phyloP scores from a whole-genome alignment of 1,284 basidiomycete species.

The Fomes fomentarius region DNA sequence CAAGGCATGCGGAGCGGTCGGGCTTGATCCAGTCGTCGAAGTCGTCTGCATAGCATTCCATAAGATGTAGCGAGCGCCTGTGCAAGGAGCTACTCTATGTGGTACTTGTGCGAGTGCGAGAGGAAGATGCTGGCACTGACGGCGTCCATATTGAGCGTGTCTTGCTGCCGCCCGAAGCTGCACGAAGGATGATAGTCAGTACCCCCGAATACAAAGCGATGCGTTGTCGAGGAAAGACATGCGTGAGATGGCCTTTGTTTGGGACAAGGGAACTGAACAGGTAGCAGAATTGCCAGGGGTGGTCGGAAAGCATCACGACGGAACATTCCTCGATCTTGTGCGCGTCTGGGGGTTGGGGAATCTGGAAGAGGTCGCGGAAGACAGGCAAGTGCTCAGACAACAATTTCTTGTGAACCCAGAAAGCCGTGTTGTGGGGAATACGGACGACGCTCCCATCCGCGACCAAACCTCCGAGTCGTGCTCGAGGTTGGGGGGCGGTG shows the following conservation, averaged over 20 bases:
- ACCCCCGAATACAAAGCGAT: too few species aligned
- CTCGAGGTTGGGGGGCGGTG: neutral
- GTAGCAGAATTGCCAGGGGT: conserved; percentile 3
- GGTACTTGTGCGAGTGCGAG: conserved; percentile 23
- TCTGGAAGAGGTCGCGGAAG: conserved; percentile 26
- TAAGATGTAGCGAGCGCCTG: conserved; percentile 14
- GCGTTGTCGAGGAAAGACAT: neutral
- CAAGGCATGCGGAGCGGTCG: neutral
- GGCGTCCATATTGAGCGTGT: conserved; percentile 5
- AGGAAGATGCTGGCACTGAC: conserved; percentile 7
- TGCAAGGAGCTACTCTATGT: conserved; percentile 11
- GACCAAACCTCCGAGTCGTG: conserved; percentile 24
- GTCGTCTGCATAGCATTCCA: conserved; percentile 12
- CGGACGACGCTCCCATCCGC: conserved; percentile 31
- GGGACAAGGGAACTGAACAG: conserved; percentile 11
- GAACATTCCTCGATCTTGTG: conserved; percentile 7
- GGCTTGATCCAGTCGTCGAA: conserved; percentile 8
- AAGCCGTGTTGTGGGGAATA: conserved; percentile 16
- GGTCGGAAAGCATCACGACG: conserved; percentile 3
- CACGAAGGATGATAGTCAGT: too few species aligned
- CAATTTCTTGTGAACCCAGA: conserved; percentile 25
- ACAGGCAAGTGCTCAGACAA: conserved; percentile 24
- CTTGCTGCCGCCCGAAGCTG: neutral
- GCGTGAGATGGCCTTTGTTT: conserved; percentile 8
- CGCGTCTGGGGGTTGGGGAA: conserved; percentile 15